Evolutionary conservation across 495 filamentous ascomycete genomes (phyloP).

Genomic region (Xylaria venustula): DNA sequence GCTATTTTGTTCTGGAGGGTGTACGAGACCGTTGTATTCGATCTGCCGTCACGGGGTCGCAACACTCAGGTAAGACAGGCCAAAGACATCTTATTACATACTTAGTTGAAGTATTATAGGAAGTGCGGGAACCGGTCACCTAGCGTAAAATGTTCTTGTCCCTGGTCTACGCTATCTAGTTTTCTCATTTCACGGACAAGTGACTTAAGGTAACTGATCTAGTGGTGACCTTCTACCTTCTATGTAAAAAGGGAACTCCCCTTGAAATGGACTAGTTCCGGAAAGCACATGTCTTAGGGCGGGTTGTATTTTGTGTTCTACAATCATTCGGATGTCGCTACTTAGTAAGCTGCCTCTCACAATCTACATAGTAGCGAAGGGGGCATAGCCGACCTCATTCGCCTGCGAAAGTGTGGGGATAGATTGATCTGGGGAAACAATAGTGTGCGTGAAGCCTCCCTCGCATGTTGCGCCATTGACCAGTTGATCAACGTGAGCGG

Average conservation of each 20-base stretch:
- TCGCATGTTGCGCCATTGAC: background rate
- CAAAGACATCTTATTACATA: slow-evolving; percentile 14
- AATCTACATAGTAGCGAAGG: background rate
- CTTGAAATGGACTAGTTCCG: too few relatives aligned
- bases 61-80: slow-evolving; percentile 20
- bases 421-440: background rate
- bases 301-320: too few relatives aligned
- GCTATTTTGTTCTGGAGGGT: background rate
- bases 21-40: slow-evolving; percentile 4
- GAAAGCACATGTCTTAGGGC: too few relatives aligned
- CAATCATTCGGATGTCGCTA: too few relatives aligned
- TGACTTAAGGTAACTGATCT: too few relatives aligned
- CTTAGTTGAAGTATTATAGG: slow-evolving; percentile 23
- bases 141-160: background rate
- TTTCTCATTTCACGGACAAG: too few relatives aligned
- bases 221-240: too few relatives aligned
- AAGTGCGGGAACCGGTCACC: slow-evolving; percentile 4
- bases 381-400: slow-evolving; percentile 16
- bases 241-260: too few relatives aligned
- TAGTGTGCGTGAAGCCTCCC: background rate
- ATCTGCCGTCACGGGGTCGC: slow-evolving; percentile 7
- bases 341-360: too few relatives aligned
- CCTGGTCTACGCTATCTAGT: too few relatives aligned
- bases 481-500: background rate
- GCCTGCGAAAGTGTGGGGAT: slow-evolving; percentile 3